A percentile compares a stretch with the other conserved stretches of the same genome.
Evolutionary conservation across 305 asterid genomes (phyloP).

Genomic region (Plantago coronopus): DNA sequence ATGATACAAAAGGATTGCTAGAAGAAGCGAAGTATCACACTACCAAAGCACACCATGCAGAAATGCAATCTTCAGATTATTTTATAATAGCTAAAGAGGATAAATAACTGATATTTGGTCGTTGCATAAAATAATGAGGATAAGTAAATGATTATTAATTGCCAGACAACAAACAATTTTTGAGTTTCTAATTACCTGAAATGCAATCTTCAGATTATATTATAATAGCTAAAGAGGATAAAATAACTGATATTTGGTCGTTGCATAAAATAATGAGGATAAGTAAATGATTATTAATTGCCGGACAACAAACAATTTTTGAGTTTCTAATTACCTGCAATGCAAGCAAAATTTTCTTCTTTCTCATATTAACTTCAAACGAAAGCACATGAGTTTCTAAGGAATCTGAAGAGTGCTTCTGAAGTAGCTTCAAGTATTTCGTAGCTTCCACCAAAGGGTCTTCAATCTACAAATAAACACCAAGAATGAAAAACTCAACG

Average conservation of each 20-base stretch:
- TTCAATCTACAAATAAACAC: constrained; percentile 61
- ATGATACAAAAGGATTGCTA: not conserved
- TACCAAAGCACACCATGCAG: too few relatives aligned
- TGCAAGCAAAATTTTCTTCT: constrained; percentile 77
- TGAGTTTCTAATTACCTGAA: constrained; percentile 39
- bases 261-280: not conserved
- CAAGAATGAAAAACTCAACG: constrained; percentile 15
- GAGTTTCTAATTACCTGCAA: constrained; percentile 53
- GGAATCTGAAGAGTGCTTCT: constrained; percentile 80
- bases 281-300: constrained; percentile 8
- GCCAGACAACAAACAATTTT: constrained; percentile 15
- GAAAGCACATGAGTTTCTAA: constrained; percentile 84
- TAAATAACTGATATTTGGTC: not conserved
- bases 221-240: not conserved
- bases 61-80: not conserved
- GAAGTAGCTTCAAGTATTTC: constrained; percentile 91
- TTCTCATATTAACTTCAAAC: constrained; percentile 93
- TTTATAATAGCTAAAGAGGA: not conserved
- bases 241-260: not conserved
- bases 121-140: not conserved
- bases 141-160: constrained; percentile 7
- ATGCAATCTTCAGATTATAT: not conserved
- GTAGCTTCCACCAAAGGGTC: constrained; percentile 89
- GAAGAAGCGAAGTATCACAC: too few relatives aligned
- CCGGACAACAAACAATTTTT: constrained; percentile 11